A percentile compares a stretch with the other conserved stretches of the same genome.
phyloP scores from a whole-genome alignment of 345 rosid genomes.

The Citrus mangshanensis region DNA sequence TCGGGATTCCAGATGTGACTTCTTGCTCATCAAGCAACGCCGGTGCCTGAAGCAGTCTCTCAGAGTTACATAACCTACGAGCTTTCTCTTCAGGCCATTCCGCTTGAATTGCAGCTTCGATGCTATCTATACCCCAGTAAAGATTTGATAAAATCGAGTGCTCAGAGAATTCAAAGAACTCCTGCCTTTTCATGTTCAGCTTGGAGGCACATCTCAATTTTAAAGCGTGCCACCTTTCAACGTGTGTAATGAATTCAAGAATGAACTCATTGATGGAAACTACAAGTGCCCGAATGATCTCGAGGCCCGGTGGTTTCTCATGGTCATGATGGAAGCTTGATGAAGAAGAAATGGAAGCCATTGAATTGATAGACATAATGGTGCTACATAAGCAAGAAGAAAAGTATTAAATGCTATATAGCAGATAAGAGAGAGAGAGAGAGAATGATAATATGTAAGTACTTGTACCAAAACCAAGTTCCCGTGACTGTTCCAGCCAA shows the following conservation, averaged over 20 bases:
- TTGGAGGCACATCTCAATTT: conserved; percentile 42
- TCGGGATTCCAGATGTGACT: conserved; percentile 58
- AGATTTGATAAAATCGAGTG: conserved; percentile 68
- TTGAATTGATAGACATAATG: conserved; percentile 10
- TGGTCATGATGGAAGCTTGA: conserved; percentile 22
- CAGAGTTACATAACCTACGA: conserved; percentile 42
- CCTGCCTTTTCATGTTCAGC: conserved; percentile 37
- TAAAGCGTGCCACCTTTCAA: conserved; percentile 33
- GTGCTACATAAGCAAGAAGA: conserved; percentile 12
- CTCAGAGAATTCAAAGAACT: conserved; percentile 57
- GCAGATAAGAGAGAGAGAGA: conserved; percentile 20
- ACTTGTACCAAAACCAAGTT: not conserved
- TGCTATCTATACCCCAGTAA: conserved; percentile 67
- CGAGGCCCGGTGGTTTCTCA: conserved; percentile 39
- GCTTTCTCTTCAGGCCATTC: conserved; percentile 34
- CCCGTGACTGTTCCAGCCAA: conserved; percentile 45
- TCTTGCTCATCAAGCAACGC: conserved; percentile 81
- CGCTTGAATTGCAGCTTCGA: conserved; percentile 51
- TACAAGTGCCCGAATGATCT: conserved; percentile 38
- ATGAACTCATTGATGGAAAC: conserved; percentile 42
- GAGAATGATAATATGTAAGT: not conserved
- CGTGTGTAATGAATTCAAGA: conserved; percentile 25
- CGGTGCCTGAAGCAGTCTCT: conserved; percentile 82
- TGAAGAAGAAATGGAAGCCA: conserved; percentile 39
- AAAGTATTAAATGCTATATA: not conserved